phyloP scores from a whole-genome alignment of 1,284 basidiomycete species.

The Wallemia mellicola region DNA sequence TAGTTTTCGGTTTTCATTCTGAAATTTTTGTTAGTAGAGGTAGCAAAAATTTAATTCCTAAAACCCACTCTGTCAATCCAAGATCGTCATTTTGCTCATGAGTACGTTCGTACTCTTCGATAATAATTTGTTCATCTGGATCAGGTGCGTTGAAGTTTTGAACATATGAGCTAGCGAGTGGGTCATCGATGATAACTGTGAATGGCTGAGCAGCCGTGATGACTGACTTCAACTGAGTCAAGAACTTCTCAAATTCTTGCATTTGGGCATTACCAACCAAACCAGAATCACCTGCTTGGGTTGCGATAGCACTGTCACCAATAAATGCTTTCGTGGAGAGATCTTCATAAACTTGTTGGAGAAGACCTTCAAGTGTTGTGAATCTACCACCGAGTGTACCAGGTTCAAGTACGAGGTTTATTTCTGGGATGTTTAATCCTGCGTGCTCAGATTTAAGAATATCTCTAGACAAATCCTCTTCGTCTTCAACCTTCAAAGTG shows the following conservation, averaged over 20 bases:
- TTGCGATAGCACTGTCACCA: slow-evolving; percentile 9
- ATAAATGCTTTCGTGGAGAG: slow-evolving; percentile 68
- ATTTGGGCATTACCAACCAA: slow-evolving; percentile 19
- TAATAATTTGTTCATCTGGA: slow-evolving; percentile 63
- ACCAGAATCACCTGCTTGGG: slow-evolving; percentile 9
- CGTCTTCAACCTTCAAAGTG: slow-evolving; percentile 65
- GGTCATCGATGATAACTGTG: slow-evolving; percentile 83
- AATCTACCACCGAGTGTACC: slow-evolving; percentile 96
- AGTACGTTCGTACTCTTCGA: slow-evolving; percentile 51
- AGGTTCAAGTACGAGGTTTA: slow-evolving; percentile 65
- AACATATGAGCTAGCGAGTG: slow-evolving; percentile 77
- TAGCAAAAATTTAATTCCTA: neutral
- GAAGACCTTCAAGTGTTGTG: slow-evolving; percentile 83
- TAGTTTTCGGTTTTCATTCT: neutral
- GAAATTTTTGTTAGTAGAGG: neutral
- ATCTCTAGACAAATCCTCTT: slow-evolving; percentile 77
- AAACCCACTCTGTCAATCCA: slow-evolving; percentile 23
- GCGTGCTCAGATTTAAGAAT: slow-evolving; percentile 78
- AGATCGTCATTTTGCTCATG: slow-evolving; percentile 86
- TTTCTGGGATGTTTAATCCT: slow-evolving; percentile 72
- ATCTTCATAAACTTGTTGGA: slow-evolving; percentile 86
- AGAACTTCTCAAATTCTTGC: slow-evolving; percentile 38
- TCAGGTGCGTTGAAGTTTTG: slow-evolving; percentile 48
- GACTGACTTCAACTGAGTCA: slow-evolving; percentile 46
- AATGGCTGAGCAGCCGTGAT: slow-evolving; percentile 47